Base-by-base conservation (phyloP, 2,329 filamentous ascomycete genomes). In the Diaporthe amygdali region DNA sequence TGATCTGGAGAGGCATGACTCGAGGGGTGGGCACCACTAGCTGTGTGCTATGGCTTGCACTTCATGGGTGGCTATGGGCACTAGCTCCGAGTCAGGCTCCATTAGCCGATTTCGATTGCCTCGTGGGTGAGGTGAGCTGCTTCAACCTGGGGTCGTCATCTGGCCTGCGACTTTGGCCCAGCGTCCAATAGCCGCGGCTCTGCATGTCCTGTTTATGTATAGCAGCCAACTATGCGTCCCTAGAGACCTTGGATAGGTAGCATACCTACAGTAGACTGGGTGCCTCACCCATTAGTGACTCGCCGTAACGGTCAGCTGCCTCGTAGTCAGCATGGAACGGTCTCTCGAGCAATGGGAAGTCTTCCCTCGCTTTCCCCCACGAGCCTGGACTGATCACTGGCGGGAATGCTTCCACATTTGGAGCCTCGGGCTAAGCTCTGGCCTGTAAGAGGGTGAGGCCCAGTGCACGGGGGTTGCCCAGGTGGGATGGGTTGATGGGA, bases 1-100 rank as follows among this genome's bases (percentile, higher is more conserved):
- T 37, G 59, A 63, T 63, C 20, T 20, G 10, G 41, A 47, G 27
- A 17, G 59, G 44, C 59, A 63, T 63, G 59, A 64, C 59, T 64
- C 59, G 59, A 49, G 30, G n/a, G n/a, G 41, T 30, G 30, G 34
- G 59, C 41, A 34, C 59, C 44, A 34, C 56, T 47, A 44, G 41
- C 47, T 37, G n/a, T 9, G 54, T 22, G 3, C 37, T 30, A 37
- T 7, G 37, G 37, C 34, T n/a, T 59, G 37, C 55, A 59, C 55
- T 59, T 30, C 20, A 20, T n/a, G n/a, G 55, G 25, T 59, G 55
- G 55, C 55, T n/a, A 44, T 59, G 59, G 59, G 27, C 59, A 64
- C 59, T 34, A 44, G 44, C 44, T 64, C 22, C 30, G 59, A 64
- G 59, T 64, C 59, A 64, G 44, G 44, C 30, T 44, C 30, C 27